Evolutionary conservation across 768 basidiomycete genomes (phyloP).

Genomic region (Pleurotus platypus): DNA sequence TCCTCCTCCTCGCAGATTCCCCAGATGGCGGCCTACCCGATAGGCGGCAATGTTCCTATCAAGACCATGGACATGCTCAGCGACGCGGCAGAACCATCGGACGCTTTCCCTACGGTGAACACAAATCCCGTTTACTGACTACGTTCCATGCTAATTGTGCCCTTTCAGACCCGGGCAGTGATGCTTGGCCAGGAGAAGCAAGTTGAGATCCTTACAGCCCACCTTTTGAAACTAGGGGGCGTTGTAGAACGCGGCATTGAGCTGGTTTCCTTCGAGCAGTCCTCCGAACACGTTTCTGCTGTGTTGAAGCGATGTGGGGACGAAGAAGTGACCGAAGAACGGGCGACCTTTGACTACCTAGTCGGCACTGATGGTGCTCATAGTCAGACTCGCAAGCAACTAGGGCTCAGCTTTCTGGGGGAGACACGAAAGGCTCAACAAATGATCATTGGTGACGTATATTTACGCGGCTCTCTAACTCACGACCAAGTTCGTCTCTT

Average conservation of each 20-base stretch:
- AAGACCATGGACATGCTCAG: not conserved
- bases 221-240: slow-evolving; percentile 18
- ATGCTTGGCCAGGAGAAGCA: slow-evolving; percentile 18
- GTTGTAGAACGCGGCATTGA: slow-evolving; percentile 33
- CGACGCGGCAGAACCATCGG: slow-evolving; percentile 12
- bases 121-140: not conserved
- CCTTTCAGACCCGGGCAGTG: slow-evolving; percentile 11
- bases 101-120: slow-evolving; percentile 15
- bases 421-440: slow-evolving; percentile 26
- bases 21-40: slow-evolving; percentile 12
- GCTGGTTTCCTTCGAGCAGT: slow-evolving; percentile 28
- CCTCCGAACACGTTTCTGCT: slow-evolving; percentile 23
- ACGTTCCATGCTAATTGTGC: not conserved
- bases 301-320: slow-evolving; percentile 18
- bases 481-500: not conserved
- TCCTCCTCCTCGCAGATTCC: not conserved
- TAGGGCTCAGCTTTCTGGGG: slow-evolving; percentile 39
- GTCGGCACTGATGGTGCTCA: slow-evolving; percentile 40
- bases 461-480: slow-evolving; percentile 29
- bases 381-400: slow-evolving; percentile 32
- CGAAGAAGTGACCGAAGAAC: slow-evolving; percentile 21
- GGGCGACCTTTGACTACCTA: slow-evolving; percentile 24
- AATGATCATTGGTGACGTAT: slow-evolving; percentile 33
- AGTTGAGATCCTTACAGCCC: slow-evolving; percentile 27
- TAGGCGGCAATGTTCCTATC: slow-evolving; percentile 1